These are phyloP conservation scores for Aplosporella prunicola DNA, from an alignment of 2,329 filamentous ascomycete species.

Conservation along the genomic window DNA sequence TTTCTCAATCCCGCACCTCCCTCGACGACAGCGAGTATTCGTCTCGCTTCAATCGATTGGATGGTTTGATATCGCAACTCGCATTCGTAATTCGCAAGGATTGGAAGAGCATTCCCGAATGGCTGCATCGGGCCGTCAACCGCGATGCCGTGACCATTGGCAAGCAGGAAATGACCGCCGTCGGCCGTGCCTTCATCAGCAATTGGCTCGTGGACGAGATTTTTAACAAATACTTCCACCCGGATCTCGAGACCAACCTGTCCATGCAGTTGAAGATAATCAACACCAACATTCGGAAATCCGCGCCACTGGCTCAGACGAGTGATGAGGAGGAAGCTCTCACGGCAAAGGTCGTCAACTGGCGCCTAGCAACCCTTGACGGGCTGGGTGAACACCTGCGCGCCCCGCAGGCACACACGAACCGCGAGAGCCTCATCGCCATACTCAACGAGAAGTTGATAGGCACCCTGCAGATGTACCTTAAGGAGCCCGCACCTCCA, in stretches of 20 bases:
- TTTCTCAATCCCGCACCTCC: conserved; percentile 87
- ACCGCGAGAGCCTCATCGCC: conserved; percentile 50
- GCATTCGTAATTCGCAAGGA: conserved; percentile 95
- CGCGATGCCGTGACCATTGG: conserved; percentile 75
- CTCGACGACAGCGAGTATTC: conserved; percentile 93
- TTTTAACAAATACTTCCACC: conserved; percentile 88
- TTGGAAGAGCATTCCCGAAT: conserved; percentile 72
- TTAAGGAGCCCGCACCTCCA: conserved; percentile 65
- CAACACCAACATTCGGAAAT: conserved; percentile 75
- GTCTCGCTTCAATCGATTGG: conserved; percentile 79
- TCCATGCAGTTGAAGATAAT: conserved; percentile 75
- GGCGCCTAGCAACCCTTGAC: conserved; percentile 88
- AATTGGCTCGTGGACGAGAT: conserved; percentile 86
- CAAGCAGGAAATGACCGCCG: conserved; percentile 95
- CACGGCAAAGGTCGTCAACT: conserved; percentile 78
- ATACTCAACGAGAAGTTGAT: conserved; percentile 60
- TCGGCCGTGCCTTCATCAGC: conserved; percentile 80
- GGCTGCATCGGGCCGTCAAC: conserved; percentile 73
- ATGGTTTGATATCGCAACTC: conserved; percentile 88
- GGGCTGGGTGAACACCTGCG: conserved; percentile 67
- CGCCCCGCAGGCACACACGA: conserved; percentile 54
- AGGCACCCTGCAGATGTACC: conserved; percentile 59
- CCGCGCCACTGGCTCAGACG: conserved; percentile 62
- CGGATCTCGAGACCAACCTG: conserved; percentile 65
- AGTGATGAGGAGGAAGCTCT: conserved; percentile 85